phyloP scores from a whole-genome alignment of 495 filamentous ascomycete genomes.

The Tuber brumale region DNA sequence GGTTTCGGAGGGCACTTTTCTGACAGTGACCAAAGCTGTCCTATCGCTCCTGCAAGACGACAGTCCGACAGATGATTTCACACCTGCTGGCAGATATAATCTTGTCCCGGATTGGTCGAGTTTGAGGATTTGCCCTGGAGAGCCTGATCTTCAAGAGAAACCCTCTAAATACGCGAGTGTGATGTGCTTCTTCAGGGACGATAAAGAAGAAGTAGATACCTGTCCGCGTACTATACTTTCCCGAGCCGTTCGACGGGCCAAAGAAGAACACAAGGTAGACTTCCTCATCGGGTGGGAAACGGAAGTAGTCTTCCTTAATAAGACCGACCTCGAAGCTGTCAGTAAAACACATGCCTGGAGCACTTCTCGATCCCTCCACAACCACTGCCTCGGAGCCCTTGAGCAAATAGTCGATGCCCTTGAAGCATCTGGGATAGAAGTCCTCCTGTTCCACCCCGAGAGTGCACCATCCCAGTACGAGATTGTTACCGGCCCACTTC shows the following conservation, averaged over 20 bases:
- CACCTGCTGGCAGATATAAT: slow-evolving; percentile 54
- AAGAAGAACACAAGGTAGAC: slow-evolving; percentile 45
- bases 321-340: slow-evolving; percentile 39
- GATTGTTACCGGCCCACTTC: slow-evolving; percentile 60
- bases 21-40: slow-evolving; percentile 53
- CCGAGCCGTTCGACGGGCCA: slow-evolving; percentile 48
- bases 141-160: slow-evolving; percentile 26
- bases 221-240: slow-evolving; percentile 58
- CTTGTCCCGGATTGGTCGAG: slow-evolving; percentile 57
- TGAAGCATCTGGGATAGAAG: slow-evolving; percentile 55
- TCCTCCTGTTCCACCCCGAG: slow-evolving; percentile 75
- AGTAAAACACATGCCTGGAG: slow-evolving; percentile 58
- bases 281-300: slow-evolving; percentile 75
- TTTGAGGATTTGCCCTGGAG: slow-evolving; percentile 51
- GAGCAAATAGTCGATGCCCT: slow-evolving; percentile 59
- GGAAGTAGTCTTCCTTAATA: slow-evolving; percentile 64
- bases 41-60: slow-evolving; percentile 59
- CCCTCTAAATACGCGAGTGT: slow-evolving; percentile 50
- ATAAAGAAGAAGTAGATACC: slow-evolving; percentile 45
- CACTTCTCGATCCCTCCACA: slow-evolving; percentile 51
- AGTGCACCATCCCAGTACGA: slow-evolving; percentile 72
- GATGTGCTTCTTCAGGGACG: slow-evolving; percentile 55
- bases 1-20: slow-evolving; percentile 48
- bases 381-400: slow-evolving; percentile 52
- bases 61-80: slow-evolving; percentile 44